Conservation (phyloP, 2,329 filamentous ascomycete species). For the Clonostachys sp. region DNA sequence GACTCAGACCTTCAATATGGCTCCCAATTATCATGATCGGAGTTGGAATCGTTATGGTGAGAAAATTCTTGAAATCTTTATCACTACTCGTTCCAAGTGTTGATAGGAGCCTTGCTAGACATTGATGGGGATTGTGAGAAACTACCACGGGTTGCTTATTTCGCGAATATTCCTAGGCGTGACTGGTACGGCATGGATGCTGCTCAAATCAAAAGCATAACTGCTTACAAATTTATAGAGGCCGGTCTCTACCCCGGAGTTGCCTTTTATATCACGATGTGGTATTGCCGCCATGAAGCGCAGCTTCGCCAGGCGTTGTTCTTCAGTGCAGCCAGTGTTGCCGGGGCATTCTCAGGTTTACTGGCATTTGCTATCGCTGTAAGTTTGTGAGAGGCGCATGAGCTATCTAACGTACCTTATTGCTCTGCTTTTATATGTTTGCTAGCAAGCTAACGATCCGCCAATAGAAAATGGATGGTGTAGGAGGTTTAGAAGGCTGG, state of each 20-base stretch:
- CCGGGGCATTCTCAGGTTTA: conserved; percentile 72
- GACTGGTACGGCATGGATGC: conserved; percentile 15
- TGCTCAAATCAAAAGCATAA: too few relatives aligned
- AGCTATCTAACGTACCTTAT: too few relatives aligned
- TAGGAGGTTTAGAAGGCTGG: conserved; percentile 56
- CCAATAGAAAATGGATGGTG: conserved; percentile 55
- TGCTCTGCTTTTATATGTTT: too few relatives aligned
- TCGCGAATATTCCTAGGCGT: conserved; percentile 57
- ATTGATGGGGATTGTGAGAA: conserved; percentile 46
- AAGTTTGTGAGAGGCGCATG: too few relatives aligned
- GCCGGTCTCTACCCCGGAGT: conserved; percentile 65
- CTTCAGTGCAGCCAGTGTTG: conserved; percentile 77
- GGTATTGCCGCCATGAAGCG: conserved; percentile 54
- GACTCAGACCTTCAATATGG: conserved; percentile 68
- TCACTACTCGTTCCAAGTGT: too few relatives aligned
- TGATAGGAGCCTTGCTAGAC: conserved; percentile 13
- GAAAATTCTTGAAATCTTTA: too few relatives aligned
- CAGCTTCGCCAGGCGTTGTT: conserved; percentile 63
- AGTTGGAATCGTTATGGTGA: conserved; percentile 45
- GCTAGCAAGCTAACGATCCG: too few relatives aligned
- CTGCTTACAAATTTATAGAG: conserved; percentile 39
- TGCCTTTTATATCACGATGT: conserved; percentile 52
- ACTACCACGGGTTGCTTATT: conserved; percentile 38
- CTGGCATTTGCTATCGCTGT: conserved; percentile 62
- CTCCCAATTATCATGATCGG: conserved; percentile 66